Evolutionary conservation across 768 basidiomycete species (phyloP), one percentile per base, ranked within the genome.

Genomic region (Mycena epipterygia): DNA sequence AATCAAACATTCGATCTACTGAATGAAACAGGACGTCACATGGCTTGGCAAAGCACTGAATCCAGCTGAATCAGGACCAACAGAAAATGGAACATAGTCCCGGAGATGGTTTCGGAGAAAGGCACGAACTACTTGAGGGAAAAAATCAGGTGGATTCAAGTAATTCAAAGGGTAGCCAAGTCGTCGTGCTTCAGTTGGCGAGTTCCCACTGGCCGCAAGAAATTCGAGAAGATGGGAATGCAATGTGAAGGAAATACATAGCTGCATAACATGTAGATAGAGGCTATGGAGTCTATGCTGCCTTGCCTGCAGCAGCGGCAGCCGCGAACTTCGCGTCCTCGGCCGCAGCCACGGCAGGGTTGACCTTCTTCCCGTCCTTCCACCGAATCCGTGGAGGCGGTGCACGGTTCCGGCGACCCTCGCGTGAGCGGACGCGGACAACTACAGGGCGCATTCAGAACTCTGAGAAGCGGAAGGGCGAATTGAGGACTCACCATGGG

Each of bases 311-410:
- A 57, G 83, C 84, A 21, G 80, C 84, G 21, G 80, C 83, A 51
- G 80, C 85, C 21, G 84, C 85, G 55, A 88, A 91, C 82, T 94
- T 94, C 33, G 93, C 93, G 62, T 93, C 95, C 85, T 95, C 93
- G 27, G 96, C 96, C 70, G 96, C 96, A 52, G 91, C 93, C 39
- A 98, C 96, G 63, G 96, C 96, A 51, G 95, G 94, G 87, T 97
- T 97, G 82, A 97, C 92, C 88, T 96, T 95, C 90, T 98, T 95
- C 70, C 92, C 93, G 80, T 95, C 94, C 84, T 96, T 96, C 95
- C 95, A 98, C 76, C 97, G 89, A 74, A 98, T 85, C 73, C 98
- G 94, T 30, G 96, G 95, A 74, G 98, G 98, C 70, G 98, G 98
- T 4, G 95, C 93, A 83, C 98, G 95, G 91, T 98, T 99, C 84